These are phyloP conservation scores for Colletotrichum echinochloae DNA, from an alignment of 2,329 filamentous ascomycete species.

Conservation along the genomic window DNA sequence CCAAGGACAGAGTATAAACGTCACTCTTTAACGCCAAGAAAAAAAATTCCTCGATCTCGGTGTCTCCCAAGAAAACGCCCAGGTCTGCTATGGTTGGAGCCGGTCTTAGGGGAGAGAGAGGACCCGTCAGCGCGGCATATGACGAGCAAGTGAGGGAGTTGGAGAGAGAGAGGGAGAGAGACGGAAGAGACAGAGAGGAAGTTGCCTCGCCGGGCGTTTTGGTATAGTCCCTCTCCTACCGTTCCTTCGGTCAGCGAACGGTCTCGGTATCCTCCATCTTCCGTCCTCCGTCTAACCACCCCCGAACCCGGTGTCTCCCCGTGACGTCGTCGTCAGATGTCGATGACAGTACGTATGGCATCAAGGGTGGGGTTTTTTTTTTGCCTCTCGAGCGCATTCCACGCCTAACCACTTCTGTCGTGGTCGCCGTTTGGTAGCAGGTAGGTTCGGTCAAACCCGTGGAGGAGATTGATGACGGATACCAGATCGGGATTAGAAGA, in stretches of 20 bases:
- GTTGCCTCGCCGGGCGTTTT: background rate
- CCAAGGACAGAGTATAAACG: background rate
- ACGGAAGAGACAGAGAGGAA: background rate
- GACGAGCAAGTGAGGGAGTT: background rate
- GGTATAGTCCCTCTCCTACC: background rate
- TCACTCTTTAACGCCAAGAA: constrained; percentile 28
- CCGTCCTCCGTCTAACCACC: too few relatives aligned
- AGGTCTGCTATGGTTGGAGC: background rate
- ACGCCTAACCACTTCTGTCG: background rate
- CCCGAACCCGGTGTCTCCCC: too few relatives aligned
- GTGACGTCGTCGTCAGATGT: background rate
- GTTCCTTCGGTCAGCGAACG: background rate
- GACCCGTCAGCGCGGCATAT: background rate
- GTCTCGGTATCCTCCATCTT: background rate
- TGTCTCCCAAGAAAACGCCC: background rate
- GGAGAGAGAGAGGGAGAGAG: background rate
- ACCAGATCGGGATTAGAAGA: background rate
- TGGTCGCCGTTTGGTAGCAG: background rate
- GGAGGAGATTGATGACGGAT: background rate
- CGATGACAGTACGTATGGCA: background rate
- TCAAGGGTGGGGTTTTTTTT: too few relatives aligned
- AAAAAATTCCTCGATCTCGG: background rate
- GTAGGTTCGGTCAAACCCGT: background rate
- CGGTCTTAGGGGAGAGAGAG: background rate
- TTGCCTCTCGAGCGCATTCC: background rate